Evolutionary conservation across 345 rosid species (phyloP).

Genomic region (Carallia brachiata): DNA sequence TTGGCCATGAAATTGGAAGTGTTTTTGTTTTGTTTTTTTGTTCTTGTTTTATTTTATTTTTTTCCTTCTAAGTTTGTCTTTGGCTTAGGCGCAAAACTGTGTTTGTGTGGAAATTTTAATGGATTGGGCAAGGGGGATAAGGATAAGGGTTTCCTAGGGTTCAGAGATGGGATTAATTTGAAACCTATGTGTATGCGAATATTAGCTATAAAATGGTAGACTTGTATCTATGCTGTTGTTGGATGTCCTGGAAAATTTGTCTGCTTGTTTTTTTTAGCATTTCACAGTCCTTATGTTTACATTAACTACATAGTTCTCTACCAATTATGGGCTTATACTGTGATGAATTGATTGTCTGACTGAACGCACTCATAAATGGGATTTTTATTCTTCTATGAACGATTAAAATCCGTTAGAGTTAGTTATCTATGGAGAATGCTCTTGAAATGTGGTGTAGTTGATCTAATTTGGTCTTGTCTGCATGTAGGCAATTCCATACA

Average conservation of each 20-base stretch:
- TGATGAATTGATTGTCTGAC: too few species aligned
- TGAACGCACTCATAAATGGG: too few species aligned
- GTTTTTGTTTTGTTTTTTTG: neutral
- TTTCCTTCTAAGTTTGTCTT: neutral
- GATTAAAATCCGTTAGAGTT: neutral
- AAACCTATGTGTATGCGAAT: neutral
- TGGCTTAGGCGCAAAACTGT: neutral
- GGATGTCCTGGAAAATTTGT: neutral
- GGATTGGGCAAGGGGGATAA: neutral
- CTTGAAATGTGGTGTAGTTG: neutral
- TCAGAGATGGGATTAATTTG: neutral
- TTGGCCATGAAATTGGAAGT: neutral
- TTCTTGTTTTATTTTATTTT: neutral
- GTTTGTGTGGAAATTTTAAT: too few species aligned
- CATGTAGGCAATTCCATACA: slow-evolving; percentile 77
- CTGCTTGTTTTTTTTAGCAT: neutral
- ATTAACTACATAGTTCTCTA: neutral
- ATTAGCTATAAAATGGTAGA: neutral
- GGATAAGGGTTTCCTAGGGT: neutral
- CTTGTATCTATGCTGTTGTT: neutral
- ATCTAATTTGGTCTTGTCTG: neutral
- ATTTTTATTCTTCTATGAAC: neutral
- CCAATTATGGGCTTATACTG: neutral
- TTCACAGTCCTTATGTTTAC: neutral
- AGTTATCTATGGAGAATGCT: neutral